These are phyloP conservation scores for Boletellus sp. DNA, from an alignment of 768 basidiomycete genomes.

Conservation along the genomic window DNA sequence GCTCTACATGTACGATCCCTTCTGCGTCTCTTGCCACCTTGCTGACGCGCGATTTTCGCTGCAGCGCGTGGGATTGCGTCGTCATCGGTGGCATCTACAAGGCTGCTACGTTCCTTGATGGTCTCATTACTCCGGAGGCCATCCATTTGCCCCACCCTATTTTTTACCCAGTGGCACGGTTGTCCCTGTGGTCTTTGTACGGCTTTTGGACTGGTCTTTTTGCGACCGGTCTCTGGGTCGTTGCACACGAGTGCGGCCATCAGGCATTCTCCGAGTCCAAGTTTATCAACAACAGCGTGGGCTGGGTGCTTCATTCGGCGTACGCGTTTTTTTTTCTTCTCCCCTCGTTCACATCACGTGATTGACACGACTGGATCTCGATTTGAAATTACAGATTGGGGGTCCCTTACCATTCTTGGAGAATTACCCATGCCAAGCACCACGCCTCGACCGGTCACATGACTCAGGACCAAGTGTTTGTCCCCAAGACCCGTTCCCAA, in stretches of 20 bases:
- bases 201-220: slow-evolving; percentile 81
- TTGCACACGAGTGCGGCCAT: slow-evolving; percentile 95
- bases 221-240: slow-evolving; percentile 89
- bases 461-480: slow-evolving; percentile 94
- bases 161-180: slow-evolving; percentile 57
- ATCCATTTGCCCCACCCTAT: slow-evolving; percentile 56
- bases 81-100: slow-evolving; percentile 71
- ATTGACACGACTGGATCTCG: slow-evolving; percentile 4
- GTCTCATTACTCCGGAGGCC: slow-evolving; percentile 53
- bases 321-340: slow-evolving; percentile 35
- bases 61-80: slow-evolving; percentile 69
- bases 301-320: slow-evolving; percentile 91
- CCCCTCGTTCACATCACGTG: slow-evolving; percentile 17
- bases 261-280: slow-evolving; percentile 95
- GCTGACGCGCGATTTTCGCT: slow-evolving; percentile 10
- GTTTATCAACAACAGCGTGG: slow-evolving; percentile 85
- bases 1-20: slow-evolving; percentile 61
- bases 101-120: slow-evolving; percentile 58
- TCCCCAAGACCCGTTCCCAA: slow-evolving; percentile 83
- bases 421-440: slow-evolving; percentile 91
- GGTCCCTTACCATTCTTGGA: slow-evolving; percentile 97
- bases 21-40: not conserved
- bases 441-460: slow-evolving; percentile 93
- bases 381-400: slow-evolving; percentile 57
- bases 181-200: slow-evolving; percentile 78